Evolutionary conservation across 2,329 filamentous ascomycete genomes (phyloP).

Genomic region (Dissoconium aciculare): DNA sequence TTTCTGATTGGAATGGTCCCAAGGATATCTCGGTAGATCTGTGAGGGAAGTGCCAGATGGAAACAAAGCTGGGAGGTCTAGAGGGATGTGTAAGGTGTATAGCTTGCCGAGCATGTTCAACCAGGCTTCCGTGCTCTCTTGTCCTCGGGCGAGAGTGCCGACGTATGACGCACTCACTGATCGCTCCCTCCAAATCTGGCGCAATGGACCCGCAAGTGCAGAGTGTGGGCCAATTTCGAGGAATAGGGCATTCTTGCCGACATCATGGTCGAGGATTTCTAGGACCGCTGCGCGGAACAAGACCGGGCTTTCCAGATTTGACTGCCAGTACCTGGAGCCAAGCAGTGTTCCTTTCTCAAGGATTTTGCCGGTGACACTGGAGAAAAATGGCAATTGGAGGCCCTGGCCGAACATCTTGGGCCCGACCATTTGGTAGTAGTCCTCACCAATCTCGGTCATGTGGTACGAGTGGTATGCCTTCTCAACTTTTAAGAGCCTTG

Average conservation of each 20-base stretch:
- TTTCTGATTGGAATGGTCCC: conserved; percentile 5
- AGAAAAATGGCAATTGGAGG: neutral
- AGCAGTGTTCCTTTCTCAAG: neutral
- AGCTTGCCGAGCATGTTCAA: conserved; percentile 4
- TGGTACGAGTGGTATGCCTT: neutral
- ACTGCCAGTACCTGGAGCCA: neutral
- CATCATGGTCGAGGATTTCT: conserved; percentile 1
- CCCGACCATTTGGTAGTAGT: neutral
- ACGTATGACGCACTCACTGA: conserved; percentile 2
- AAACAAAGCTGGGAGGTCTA: conserved; percentile 3
- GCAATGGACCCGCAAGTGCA: conserved; percentile 3
- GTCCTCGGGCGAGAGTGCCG: conserved; percentile 1
- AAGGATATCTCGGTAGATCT: conserved; percentile 9
- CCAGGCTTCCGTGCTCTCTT: conserved; percentile 2
- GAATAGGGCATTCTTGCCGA: conserved; percentile 1
- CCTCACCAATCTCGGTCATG: neutral
- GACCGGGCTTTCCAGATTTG: neutral
- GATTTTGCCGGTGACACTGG: neutral
- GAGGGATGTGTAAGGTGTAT: conserved; percentile 1
- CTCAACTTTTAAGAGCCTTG: neutral
- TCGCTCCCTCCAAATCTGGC: conserved; percentile 1
- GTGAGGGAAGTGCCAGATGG: neutral
- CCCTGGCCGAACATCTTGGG: neutral
- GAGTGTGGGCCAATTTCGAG: conserved; percentile 8
- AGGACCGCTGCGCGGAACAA: neutral